phyloP scores from a whole-genome alignment of 78 protist genomes.

The Speleostelium caveatum region DNA sequence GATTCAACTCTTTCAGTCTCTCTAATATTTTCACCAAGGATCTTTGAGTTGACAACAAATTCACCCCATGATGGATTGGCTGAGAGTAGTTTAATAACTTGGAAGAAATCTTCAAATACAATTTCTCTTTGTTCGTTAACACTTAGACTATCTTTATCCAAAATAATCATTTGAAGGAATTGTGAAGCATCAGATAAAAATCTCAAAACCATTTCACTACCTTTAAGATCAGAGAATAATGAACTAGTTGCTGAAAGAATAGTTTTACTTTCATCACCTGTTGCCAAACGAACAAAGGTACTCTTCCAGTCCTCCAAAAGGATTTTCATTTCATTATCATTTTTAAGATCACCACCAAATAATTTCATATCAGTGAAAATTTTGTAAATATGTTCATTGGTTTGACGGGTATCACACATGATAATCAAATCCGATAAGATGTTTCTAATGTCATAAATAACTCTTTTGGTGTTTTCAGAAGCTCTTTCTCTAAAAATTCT shows the following conservation, averaged over 20 bases:
- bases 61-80: slow-evolving; percentile 55
- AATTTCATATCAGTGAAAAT: slow-evolving; percentile 24
- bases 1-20: slow-evolving; percentile 13
- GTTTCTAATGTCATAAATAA: slow-evolving; percentile 55
- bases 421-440: slow-evolving; percentile 29
- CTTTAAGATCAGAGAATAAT: slow-evolving; percentile 8
- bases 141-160: slow-evolving; percentile 7
- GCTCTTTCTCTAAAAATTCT: slow-evolving; percentile 60
- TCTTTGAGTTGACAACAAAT: slow-evolving; percentile 6
- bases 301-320: slow-evolving; percentile 50
- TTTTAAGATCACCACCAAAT: slow-evolving; percentile 25
- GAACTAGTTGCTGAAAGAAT: not conserved
- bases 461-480: slow-evolving; percentile 40
- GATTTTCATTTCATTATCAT: slow-evolving; percentile 44
- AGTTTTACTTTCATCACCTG: slow-evolving; percentile 29
- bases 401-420: slow-evolving; percentile 57
- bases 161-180: slow-evolving; percentile 59
- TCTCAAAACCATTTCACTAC: slow-evolving; percentile 21
- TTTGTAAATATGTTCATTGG: slow-evolving; percentile 25
- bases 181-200: slow-evolving; percentile 41
- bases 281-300: slow-evolving; percentile 11
- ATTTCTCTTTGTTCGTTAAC: slow-evolving; percentile 53
- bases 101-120: slow-evolving; percentile 60
- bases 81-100: slow-evolving; percentile 9
- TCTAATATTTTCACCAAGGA: not conserved